A percentile compares a stretch with the other conserved stretches of the same genome.
phyloP scores from a whole-genome alignment of 305 asterid species.

The Coffea humblotiana region DNA sequence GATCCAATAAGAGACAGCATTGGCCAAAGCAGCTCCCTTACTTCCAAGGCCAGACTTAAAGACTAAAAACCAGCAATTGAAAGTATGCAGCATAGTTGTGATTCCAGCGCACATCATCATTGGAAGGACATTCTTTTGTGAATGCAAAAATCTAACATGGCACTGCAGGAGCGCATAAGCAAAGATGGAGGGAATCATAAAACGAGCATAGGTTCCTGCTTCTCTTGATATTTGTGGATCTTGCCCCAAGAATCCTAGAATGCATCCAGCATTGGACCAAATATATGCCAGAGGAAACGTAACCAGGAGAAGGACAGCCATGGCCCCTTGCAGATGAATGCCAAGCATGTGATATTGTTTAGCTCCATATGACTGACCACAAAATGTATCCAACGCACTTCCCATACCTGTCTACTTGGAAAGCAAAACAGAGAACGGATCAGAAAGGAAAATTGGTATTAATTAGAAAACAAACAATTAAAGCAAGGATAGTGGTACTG shows the following conservation, averaged over 20 bases:
- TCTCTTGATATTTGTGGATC: slow-evolving; percentile 10
- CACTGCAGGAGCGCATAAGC: slow-evolving; percentile 12
- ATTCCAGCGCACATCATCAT: slow-evolving; percentile 11
- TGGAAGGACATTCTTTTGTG: slow-evolving; percentile 14
- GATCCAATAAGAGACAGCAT: slow-evolving; percentile 18
- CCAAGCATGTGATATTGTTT: slow-evolving; percentile 15
- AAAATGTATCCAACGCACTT: slow-evolving; percentile 13
- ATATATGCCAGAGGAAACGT: slow-evolving; percentile 13
- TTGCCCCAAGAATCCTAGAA: slow-evolving; percentile 12
- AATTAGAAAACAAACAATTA: neutral
- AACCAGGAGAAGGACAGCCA: slow-evolving; percentile 4
- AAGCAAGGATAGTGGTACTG: neutral
- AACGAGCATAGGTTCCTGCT: slow-evolving; percentile 14
- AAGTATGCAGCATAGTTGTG: slow-evolving; percentile 4
- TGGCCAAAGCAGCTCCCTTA: slow-evolving; percentile 14
- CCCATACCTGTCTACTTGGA: slow-evolving; percentile 1
- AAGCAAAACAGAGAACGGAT: neutral
- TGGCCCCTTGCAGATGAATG: slow-evolving; percentile 17
- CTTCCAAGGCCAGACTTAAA: slow-evolving; percentile 14
- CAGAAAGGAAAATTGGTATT: neutral
- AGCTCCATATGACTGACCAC: slow-evolving; percentile 23
- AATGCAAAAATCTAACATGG: slow-evolving; percentile 11
- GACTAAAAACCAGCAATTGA: slow-evolving; percentile 16
- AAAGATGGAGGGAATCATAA: slow-evolving; percentile 10
- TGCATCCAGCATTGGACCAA: slow-evolving; percentile 4